These are phyloP conservation scores for Penicillium vulpinum DNA, from an alignment of 2,329 filamentous ascomycete species.

Conservation along the genomic window DNA sequence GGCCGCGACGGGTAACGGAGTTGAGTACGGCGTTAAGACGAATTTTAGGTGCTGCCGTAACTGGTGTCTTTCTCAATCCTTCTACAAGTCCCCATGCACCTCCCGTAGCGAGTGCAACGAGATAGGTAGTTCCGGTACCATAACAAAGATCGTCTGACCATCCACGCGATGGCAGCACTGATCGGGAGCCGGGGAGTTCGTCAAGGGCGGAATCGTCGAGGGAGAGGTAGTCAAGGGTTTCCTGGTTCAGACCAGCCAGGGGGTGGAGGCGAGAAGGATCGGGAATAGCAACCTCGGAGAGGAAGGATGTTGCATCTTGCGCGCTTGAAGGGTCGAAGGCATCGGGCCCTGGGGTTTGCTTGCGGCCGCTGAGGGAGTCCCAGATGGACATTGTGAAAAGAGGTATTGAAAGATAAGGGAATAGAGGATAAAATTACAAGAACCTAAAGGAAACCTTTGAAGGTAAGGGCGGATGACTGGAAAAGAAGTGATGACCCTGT, in stretches of 20 bases:
- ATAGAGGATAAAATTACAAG: constrained; percentile 27
- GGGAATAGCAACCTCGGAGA: constrained; percentile 72
- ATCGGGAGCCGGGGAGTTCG: constrained; percentile 80
- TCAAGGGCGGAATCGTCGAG: constrained; percentile 90
- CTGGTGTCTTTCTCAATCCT: constrained; percentile 70
- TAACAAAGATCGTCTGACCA: constrained; percentile 99
- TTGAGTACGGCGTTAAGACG: constrained; percentile 93
- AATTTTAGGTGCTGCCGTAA: constrained; percentile 81
- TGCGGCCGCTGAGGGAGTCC: constrained; percentile 63
- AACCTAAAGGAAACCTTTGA: constrained; percentile 17
- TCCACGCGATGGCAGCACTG: constrained; percentile 87
- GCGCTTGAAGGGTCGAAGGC: constrained; percentile 71
- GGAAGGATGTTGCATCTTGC: constrained; percentile 83
- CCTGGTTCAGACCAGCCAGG: constrained; percentile 86
- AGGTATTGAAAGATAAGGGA: constrained; percentile 18
- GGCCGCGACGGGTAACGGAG: constrained; percentile 86
- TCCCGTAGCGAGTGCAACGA: constrained; percentile 80
- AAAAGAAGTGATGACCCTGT: constrained; percentile 20
- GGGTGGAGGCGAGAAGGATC: constrained; percentile 90
- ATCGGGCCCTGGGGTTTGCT: constrained; percentile 56
- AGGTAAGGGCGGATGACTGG: constrained; percentile 21
- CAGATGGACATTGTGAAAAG: constrained; percentile 54
- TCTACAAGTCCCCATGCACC: constrained; percentile 92
- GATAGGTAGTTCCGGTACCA: constrained; percentile 90
- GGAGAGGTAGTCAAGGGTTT: constrained; percentile 89